These are phyloP conservation scores for Phialophora tarda DNA, from an alignment of 2,329 filamentous ascomycete genomes.

Conservation along the genomic window DNA sequence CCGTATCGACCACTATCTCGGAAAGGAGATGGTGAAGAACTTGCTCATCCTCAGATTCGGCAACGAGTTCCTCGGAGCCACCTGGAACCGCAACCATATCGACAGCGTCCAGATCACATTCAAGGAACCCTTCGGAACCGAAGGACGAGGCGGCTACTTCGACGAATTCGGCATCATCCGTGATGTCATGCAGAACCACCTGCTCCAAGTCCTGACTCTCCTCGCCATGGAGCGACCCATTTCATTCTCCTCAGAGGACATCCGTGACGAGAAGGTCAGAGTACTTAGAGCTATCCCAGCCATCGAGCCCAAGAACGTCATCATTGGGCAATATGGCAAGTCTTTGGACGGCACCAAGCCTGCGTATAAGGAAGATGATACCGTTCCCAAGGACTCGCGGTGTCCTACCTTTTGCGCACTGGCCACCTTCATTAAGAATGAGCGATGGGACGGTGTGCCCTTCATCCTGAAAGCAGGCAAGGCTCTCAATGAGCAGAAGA, in stretches of 20 bases:
- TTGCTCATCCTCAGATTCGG: conserved; percentile 97
- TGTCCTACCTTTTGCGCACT: conserved; percentile 98
- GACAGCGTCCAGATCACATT: conserved; percentile 99
- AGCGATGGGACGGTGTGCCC: conserved; percentile 97
- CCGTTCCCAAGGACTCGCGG: conserved; percentile 93
- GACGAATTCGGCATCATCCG: conserved; percentile 99
- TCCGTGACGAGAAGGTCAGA: conserved; percentile 96
- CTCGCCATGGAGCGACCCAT: conserved; percentile 98
- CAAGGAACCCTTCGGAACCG: conserved; percentile 98
- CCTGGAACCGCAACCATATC: conserved; percentile 99
- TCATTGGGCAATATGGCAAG: conserved; percentile 97
- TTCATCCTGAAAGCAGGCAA: conserved; percentile 99
- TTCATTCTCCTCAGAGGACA: conserved; percentile 97
- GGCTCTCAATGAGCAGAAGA: conserved; percentile 99
- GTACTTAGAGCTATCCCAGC: conserved; percentile 91
- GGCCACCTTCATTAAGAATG: conserved; percentile 98
- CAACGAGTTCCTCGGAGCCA: conserved; percentile 97
- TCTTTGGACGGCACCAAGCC: conserved; percentile 96
- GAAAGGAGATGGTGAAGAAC: conserved; percentile 99
- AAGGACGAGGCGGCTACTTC: conserved; percentile 97
- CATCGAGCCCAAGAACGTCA: conserved; percentile 99
- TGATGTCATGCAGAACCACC: conserved; percentile 99
- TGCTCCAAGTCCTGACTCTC: conserved; percentile 93
- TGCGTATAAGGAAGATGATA: conserved; percentile 97
- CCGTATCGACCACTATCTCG: conserved; percentile 98